phyloP scores from a whole-genome alignment of 129 eudicot species.

The Arctium minus region DNA sequence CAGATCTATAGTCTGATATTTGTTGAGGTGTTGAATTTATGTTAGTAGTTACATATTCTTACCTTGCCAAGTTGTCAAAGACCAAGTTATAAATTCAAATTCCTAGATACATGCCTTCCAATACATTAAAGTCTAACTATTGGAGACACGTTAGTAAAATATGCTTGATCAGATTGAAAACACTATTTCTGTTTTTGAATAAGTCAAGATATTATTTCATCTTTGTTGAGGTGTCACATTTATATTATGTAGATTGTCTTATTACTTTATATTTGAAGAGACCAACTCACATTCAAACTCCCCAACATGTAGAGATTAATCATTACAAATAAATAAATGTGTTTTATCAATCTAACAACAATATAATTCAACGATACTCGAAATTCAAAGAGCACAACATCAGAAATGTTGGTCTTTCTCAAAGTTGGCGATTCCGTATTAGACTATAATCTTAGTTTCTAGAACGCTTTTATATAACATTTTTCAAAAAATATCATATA shows the following conservation, averaged over 20 bases:
- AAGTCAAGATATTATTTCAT: neutral
- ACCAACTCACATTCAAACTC: constrained; percentile 1
- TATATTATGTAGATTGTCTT: constrained; percentile 1
- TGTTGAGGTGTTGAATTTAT: neutral
- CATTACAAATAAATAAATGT: neutral
- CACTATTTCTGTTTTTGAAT: neutral
- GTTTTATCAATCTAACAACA: neutral
- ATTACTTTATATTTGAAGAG: neutral
- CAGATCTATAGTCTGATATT: neutral
- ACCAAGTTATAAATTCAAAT: neutral
- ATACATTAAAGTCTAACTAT: neutral
- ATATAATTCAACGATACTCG: neutral
- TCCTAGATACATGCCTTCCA: neutral
- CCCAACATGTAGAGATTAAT: neutral
- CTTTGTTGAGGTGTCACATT: constrained; percentile 1
- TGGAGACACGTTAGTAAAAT: neutral
- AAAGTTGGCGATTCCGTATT: neutral
- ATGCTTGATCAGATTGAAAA: neutral
- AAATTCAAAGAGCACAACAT: neutral
- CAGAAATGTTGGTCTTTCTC: neutral
- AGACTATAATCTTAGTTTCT: neutral
- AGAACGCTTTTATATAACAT: neutral
- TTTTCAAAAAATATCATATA: too few species aligned
- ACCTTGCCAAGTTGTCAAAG: neutral
- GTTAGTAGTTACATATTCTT: neutral